These are phyloP conservation scores for Rhytidhysteron rufulum DNA, from an alignment of 2,329 filamentous ascomycete genomes.

Conservation along the genomic window DNA sequence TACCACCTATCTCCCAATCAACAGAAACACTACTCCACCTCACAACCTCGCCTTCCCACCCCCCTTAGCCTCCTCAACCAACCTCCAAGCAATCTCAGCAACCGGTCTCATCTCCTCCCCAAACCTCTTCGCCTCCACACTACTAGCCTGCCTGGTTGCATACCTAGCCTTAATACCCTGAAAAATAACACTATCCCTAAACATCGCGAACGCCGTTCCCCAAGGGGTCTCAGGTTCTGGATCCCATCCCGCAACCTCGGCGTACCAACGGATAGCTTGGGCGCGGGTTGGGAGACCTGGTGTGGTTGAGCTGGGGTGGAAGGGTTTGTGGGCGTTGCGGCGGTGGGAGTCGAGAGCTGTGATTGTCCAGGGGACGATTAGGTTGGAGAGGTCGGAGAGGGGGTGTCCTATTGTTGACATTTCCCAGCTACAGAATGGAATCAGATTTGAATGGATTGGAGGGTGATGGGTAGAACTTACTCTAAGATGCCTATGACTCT, in stretches of 20 bases:
- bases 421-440: slow-evolving; percentile 60
- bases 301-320: slow-evolving; percentile 38
- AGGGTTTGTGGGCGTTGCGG: slow-evolving; percentile 43
- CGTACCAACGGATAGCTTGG: slow-evolving; percentile 60
- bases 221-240: slow-evolving; percentile 54
- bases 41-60: slow-evolving; percentile 15
- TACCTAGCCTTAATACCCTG: slow-evolving; percentile 87
- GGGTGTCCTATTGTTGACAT: slow-evolving; percentile 94
- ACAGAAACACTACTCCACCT: background rate
- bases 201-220: slow-evolving; percentile 58
- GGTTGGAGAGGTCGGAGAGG: slow-evolving; percentile 79
- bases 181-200: slow-evolving; percentile 56
- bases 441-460: background rate
- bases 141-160: slow-evolving; percentile 80
- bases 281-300: slow-evolving; percentile 59
- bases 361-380: slow-evolving; percentile 48
- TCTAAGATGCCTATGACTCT: slow-evolving; percentile 86
- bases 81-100: slow-evolving; percentile 53
- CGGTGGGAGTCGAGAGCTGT: slow-evolving; percentile 29
- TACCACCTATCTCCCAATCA: too few relatives aligned
- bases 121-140: slow-evolving; percentile 69
- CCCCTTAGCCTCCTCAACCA: slow-evolving; percentile 13
- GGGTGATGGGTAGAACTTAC: slow-evolving; percentile 40
- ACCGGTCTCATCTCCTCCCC: slow-evolving; percentile 64
- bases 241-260: slow-evolving; percentile 63